Percentiles rank a stretch among this genome's conserved stretches.
These are phyloP conservation scores for Lolium rigidum DNA, from an alignment of 176 grass and related monocot genomes.

Conservation along the genomic window DNA sequence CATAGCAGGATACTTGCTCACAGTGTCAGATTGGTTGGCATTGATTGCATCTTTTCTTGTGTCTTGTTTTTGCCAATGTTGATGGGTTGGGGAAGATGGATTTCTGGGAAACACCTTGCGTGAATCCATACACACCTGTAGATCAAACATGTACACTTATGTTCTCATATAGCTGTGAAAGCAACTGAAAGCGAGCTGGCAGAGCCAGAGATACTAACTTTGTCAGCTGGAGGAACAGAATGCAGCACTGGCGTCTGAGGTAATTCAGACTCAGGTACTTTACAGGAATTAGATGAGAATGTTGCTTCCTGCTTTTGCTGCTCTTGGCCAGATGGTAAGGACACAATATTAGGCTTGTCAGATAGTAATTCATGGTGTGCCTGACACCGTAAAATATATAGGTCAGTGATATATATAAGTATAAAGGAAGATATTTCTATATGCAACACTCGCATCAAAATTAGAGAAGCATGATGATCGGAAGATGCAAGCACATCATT, in stretches of 20 bases:
- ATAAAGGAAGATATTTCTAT: not conserved
- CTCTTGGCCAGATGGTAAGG: constrained; percentile 18
- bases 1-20: constrained; percentile 37
- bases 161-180: constrained; percentile 14
- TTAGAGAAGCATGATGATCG: constrained; percentile 26
- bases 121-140: constrained; percentile 46
- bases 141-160: constrained; percentile 4
- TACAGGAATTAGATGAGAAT: not conserved
- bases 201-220: constrained; percentile 33
- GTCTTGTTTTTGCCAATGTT: constrained; percentile 42
- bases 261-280: not conserved
- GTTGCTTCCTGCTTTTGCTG: constrained; percentile 38
- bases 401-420: constrained; percentile 18
- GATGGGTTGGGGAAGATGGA: constrained; percentile 34
- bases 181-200: constrained; percentile 1
- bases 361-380: constrained; percentile 15
- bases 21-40: constrained; percentile 16
- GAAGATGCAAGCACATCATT: constrained; percentile 10
- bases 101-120: constrained; percentile 34
- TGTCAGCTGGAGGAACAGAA: constrained; percentile 35
- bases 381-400: not conserved
- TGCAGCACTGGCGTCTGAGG: not conserved
- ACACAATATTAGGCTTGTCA: not conserved
- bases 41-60: constrained; percentile 18
- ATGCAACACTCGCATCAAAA: not conserved